These are phyloP conservation scores for Bipolaris oryzae DNA, from an alignment of 2,329 filamentous ascomycete genomes.

Conservation along the genomic window DNA sequence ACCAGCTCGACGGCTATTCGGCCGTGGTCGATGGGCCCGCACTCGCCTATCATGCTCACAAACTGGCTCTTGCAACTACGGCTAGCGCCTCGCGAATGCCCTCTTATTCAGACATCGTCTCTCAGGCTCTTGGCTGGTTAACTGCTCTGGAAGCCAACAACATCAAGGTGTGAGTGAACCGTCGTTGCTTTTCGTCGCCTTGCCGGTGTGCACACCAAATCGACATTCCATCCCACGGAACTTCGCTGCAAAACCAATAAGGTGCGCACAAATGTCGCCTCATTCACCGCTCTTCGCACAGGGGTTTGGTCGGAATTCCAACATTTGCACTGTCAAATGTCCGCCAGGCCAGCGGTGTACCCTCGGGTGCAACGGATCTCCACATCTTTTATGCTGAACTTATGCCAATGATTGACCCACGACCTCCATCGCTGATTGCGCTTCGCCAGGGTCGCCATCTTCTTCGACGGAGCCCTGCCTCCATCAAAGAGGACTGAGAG, in stretches of 20 bases:
- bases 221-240: slow-evolving; percentile 6
- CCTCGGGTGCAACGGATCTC: slow-evolving; percentile 19
- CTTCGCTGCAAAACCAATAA: slow-evolving; percentile 17
- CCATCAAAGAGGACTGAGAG: slow-evolving; percentile 67
- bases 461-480: slow-evolving; percentile 86
- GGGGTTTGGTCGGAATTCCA: slow-evolving; percentile 10
- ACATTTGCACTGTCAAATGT: slow-evolving; percentile 3
- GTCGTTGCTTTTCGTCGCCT: slow-evolving; percentile 20
- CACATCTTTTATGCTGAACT: slow-evolving; percentile 14
- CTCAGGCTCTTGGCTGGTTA: slow-evolving; percentile 63
- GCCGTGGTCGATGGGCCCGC: slow-evolving; percentile 76
- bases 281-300: slow-evolving; percentile 6
- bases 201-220: slow-evolving; percentile 12
- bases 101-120: slow-evolving; percentile 66
- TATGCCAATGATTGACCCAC: slow-evolving; percentile 15
- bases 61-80: slow-evolving; percentile 51
- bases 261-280: slow-evolving; percentile 21
- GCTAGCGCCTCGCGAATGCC: slow-evolving; percentile 29
- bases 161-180: slow-evolving; percentile 65
- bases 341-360: slow-evolving; percentile 13
- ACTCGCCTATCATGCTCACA: slow-evolving; percentile 74
- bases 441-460: slow-evolving; percentile 62
- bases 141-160: slow-evolving; percentile 61
- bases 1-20: slow-evolving; percentile 32
- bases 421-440: slow-evolving; percentile 28